Percentiles rank a stretch among this genome's conserved stretches.
Conservation (phyloP, 2,329 filamentous ascomycete species). For the Penicillium thymicola region DNA sequence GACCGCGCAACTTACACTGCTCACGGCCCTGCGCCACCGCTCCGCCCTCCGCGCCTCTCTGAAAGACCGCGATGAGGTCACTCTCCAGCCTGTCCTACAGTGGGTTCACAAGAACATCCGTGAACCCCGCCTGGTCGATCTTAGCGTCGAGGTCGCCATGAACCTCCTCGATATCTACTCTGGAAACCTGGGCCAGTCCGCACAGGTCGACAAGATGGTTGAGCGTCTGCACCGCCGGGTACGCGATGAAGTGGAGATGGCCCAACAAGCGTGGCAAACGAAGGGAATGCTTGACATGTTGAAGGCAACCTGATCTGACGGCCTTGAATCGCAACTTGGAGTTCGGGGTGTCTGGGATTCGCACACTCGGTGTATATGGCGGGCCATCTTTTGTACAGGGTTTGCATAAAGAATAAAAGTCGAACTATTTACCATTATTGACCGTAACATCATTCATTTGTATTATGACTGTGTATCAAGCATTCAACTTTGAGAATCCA, state of each 20-base stretch:
- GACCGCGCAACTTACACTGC: constrained; percentile 67
- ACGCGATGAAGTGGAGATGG: constrained; percentile 72
- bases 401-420: constrained; percentile 25
- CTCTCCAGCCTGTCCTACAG: constrained; percentile 74
- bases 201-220: constrained; percentile 69
- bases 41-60: constrained; percentile 79
- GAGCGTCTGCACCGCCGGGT: constrained; percentile 68
- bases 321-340: constrained; percentile 17
- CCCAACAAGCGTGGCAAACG: constrained; percentile 77
- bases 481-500: constrained; percentile 68
- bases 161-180: constrained; percentile 84
- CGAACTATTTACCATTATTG: constrained; percentile 10
- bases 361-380: constrained; percentile 24
- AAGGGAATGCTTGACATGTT: constrained; percentile 84
- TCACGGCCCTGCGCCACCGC: constrained; percentile 82
- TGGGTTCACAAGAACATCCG: constrained; percentile 80
- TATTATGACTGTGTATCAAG: background rate
- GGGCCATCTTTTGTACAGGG: constrained; percentile 28
- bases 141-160: constrained; percentile 80
- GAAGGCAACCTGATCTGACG: constrained; percentile 32
- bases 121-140: constrained; percentile 74
- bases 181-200: constrained; percentile 70
- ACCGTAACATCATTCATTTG: constrained; percentile 3
- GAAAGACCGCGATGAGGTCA: constrained; percentile 73
- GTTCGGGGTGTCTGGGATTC: constrained; percentile 21